A percentile compares a stretch with the other conserved stretches of the same genome.
phyloP scores from a whole-genome alignment of 495 filamentous ascomycete species.

The Penicillium waksmanii region DNA sequence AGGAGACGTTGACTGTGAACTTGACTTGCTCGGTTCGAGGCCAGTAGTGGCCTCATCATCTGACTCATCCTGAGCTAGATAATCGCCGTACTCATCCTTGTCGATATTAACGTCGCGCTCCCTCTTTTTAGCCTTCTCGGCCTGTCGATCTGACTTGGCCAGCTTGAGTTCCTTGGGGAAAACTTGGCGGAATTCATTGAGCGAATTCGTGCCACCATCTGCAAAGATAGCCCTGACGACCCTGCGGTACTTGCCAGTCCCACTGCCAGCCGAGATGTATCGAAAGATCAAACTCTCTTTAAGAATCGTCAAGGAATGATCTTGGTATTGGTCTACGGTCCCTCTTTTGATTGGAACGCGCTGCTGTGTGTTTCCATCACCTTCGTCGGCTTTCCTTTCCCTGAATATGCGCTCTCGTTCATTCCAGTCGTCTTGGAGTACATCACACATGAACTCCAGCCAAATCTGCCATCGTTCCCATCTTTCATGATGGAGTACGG shows the following conservation, averaged over 20 bases:
- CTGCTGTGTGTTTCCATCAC: not conserved
- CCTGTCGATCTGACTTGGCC: slow-evolving; percentile 25
- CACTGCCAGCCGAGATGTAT: slow-evolving; percentile 49
- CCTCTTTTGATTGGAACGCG: slow-evolving; percentile 9
- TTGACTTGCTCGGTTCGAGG: slow-evolving; percentile 13
- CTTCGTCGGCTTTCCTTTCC: slow-evolving; percentile 18
- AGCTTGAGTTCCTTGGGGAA: slow-evolving; percentile 62
- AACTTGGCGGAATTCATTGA: slow-evolving; percentile 62
- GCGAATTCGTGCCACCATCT: slow-evolving; percentile 50
- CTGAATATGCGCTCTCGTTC: slow-evolving; percentile 47
- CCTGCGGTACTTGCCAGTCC: slow-evolving; percentile 48
- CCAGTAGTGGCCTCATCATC: slow-evolving; percentile 39
- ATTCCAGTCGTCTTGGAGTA: slow-evolving; percentile 75
- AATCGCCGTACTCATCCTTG: slow-evolving; percentile 60
- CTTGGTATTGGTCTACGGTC: slow-evolving; percentile 10
- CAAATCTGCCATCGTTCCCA: slow-evolving; percentile 86
- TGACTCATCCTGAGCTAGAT: slow-evolving; percentile 50
- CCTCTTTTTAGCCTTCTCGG: slow-evolving; percentile 41
- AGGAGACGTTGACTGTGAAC: slow-evolving; percentile 23
- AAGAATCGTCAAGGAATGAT: slow-evolving; percentile 28
- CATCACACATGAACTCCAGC: slow-evolving; percentile 78
- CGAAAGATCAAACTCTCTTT: slow-evolving; percentile 59
- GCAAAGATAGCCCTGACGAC: slow-evolving; percentile 69
- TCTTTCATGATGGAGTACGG: slow-evolving; percentile 64
- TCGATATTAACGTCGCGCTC: slow-evolving; percentile 60